Base-by-base conservation (phyloP, 306 rosid species). In the Purshia tridentata region DNA sequence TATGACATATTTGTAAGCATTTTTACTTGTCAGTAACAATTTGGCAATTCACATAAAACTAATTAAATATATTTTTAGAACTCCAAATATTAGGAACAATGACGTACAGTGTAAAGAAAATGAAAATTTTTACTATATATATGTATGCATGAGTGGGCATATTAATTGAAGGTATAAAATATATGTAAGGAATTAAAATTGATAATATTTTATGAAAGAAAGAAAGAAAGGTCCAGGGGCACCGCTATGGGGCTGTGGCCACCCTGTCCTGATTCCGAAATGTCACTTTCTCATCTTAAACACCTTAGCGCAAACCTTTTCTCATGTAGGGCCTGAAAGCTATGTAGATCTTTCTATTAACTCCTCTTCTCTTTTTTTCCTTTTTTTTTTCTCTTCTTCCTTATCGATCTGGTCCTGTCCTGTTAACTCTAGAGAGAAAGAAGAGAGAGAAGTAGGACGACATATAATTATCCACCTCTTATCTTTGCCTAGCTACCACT, bases 241-340 rank as follows among this genome's bases (percentile, higher is more conserved):
- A 89, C 90, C 92, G 92, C 92, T 82, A 47, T 74, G 65, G 85
- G 81, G 86, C 84, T 85, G 87, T 91, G 77, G 87, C 93, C 96
- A 89, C 86, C 91, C 95, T 89, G 96, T 89, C 90, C 20, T 68
- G 72, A 62, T 81, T 52, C 72, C 56, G 96, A 86, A 72, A 84
- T 58, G 99, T 91, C 97, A 58, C 76, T 91, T 70, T 94, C 96
- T 78, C 80, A 75, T 81, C 84, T 90, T 87, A 82, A 87, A 84
- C 74, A 76, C 76, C 78, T 84, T 48, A 63, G 75, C 75, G 73
- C 77, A 72, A 75, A 68, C 85, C 86, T 61, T 85, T 69, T 63
- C 67, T 55, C 35, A 13, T 65, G 92, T 84, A 87, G 96, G 87
- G 61, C 94, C 96, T 78, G 84, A 84, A 81, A 86, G 89, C 88